A percentile compares a stretch with the other conserved stretches of the same genome.
These are phyloP conservation scores for Kodamaea kaohsiungensis DNA, from an alignment of 805 yeast genomes.

Conservation along the genomic window DNA sequence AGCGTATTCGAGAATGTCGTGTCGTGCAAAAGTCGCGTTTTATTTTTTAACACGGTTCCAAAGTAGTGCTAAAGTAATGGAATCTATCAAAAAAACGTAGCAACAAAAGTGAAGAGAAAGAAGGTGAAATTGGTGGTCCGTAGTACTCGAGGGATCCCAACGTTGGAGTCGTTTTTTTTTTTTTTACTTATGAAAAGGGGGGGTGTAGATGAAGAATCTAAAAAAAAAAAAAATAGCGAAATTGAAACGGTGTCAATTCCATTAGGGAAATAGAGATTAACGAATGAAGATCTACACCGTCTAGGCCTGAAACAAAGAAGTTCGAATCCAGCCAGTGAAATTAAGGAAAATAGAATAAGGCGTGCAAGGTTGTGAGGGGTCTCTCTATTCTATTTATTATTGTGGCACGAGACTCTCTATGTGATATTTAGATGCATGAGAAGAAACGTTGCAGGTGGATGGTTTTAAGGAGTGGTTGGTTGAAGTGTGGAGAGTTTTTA, in stretches of 20 bases:
- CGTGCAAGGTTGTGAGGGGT: background rate
- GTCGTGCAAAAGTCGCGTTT: background rate
- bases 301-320: background rate
- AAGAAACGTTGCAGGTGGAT: too few relatives aligned
- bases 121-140: background rate
- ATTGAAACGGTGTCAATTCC: background rate
- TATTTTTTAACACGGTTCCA: background rate
- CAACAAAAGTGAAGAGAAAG: background rate
- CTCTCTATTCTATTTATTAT: background rate
- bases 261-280: background rate
- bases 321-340: background rate
- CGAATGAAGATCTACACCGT: background rate
- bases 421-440: too few relatives aligned
- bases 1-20: background rate
- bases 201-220: background rate
- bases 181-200: background rate
- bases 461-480: too few relatives aligned
- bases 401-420: too few relatives aligned
- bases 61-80: too few relatives aligned
- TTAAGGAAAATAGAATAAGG: background rate
- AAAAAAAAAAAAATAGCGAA: background rate
- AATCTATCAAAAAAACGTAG: too few relatives aligned
- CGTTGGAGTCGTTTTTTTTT: too few relatives aligned
- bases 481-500: too few relatives aligned
- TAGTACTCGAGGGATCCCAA: too few relatives aligned